Conservation (phyloP, 257 asterid genomes). For the Forsythia viridissima region DNA sequence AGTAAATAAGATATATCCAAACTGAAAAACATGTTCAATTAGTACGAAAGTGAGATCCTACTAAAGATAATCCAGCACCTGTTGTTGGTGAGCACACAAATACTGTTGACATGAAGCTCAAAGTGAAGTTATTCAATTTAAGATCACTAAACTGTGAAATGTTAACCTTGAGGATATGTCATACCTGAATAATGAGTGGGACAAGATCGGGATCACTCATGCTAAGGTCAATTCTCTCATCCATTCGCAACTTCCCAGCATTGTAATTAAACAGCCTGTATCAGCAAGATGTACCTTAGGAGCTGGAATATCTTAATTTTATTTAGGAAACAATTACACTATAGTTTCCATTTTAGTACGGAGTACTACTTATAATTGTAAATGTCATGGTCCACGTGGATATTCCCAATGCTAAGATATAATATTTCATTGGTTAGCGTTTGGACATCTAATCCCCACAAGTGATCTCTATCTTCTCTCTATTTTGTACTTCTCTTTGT, state of each 20-base stretch:
- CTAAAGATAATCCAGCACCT: too few species aligned
- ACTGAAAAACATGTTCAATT: background rate
- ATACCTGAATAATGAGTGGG: slow-evolving; percentile 94
- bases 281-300: slow-evolving; percentile 12
- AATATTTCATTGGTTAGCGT: background rate
- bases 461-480: background rate
- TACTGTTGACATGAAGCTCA: background rate
- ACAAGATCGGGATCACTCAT: slow-evolving; percentile 98
- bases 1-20: background rate
- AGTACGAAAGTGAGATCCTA: background rate
- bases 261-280: slow-evolving; percentile 87
- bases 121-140: background rate
- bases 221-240: slow-evolving; percentile 88
- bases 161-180: slow-evolving; percentile 17
- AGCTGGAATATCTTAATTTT: background rate
- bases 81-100: too few species aligned
- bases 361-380: background rate
- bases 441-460: background rate
- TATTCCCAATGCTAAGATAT: background rate
- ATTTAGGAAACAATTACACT: too few species aligned
- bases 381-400: background rate
- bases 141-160: slow-evolving; percentile 2
- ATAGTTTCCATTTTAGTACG: background rate
- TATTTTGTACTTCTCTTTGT: background rate
- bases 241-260: slow-evolving; percentile 83